These are phyloP conservation scores for Hanseniaspora clermontiae DNA, from an alignment of 805 yeast genomes.

Conservation along the genomic window DNA sequence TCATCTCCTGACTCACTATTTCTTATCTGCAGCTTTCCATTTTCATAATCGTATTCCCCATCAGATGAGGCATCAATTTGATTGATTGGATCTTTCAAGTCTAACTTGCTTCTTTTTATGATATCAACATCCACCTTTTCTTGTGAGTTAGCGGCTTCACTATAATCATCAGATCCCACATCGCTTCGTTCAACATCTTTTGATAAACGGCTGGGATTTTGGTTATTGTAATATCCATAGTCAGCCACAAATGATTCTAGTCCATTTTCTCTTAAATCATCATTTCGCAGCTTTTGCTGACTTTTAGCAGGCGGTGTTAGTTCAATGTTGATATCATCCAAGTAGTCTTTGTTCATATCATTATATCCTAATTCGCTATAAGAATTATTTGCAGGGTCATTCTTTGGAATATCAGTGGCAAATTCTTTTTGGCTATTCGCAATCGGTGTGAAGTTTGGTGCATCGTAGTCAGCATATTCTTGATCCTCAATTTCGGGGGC, in stretches of 20 bases:
- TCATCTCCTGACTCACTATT: slow-evolving; percentile 17
- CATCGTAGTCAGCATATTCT: slow-evolving; percentile 15
- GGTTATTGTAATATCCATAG: slow-evolving; percentile 21
- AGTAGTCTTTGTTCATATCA: neutral
- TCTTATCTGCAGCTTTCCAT: slow-evolving; percentile 9
- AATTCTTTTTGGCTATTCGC: neutral
- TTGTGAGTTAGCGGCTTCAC: slow-evolving; percentile 23
- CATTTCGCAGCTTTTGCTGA: slow-evolving; percentile 45
- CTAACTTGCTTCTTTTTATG: slow-evolving; percentile 2
- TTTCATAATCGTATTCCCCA: slow-evolving; percentile 16
- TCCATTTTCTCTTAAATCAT: slow-evolving; percentile 75
- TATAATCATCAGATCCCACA: slow-evolving; percentile 26
- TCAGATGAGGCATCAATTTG: slow-evolving; percentile 15
- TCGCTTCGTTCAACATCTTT: slow-evolving; percentile 17
- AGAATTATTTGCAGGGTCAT: neutral
- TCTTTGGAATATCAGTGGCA: neutral
- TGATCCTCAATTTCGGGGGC: slow-evolving; percentile 9
- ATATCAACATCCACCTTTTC: neutral
- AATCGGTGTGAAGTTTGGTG: neutral
- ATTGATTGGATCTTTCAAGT: slow-evolving; percentile 16
- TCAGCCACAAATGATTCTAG: slow-evolving; percentile 27
- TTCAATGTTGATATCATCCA: slow-evolving; percentile 3
- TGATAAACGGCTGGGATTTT: neutral
- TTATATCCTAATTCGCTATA: neutral
- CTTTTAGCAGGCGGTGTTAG: slow-evolving; percentile 19